These are phyloP conservation scores for Vitis rupestris DNA, from an alignment of 164 flowering plant genomes.

Conservation along the genomic window DNA sequence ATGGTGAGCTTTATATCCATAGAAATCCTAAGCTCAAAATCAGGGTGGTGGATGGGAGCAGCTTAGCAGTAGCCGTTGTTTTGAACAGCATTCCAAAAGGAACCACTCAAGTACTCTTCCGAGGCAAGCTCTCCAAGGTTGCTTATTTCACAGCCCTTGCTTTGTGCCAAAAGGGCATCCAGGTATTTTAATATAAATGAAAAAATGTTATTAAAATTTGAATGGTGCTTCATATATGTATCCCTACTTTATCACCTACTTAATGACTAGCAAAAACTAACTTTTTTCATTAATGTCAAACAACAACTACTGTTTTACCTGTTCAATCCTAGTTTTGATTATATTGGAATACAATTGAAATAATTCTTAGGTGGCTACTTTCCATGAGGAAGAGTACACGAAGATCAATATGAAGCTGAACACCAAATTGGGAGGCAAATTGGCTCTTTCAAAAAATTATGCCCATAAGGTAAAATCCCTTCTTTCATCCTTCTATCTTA, in stretches of 20 bases:
- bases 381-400: constrained; percentile 21
- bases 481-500: no score
- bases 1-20: constrained; percentile 33
- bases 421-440: constrained; percentile 5
- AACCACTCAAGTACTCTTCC: constrained; percentile 47
- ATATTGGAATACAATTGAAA: background rate
- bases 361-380: constrained; percentile 26
- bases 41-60: constrained; percentile 67
- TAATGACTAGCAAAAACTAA: background rate
- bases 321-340: background rate
- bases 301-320: background rate
- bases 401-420: constrained; percentile 23
- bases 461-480: constrained; percentile 19
- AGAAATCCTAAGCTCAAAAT: constrained; percentile 40
- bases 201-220: background rate
- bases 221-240: no score
- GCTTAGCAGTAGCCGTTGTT: constrained; percentile 60
- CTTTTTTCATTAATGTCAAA: background rate
- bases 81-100: constrained; percentile 58
- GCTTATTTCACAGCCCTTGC: constrained; percentile 32
- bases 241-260: no score
- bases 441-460: constrained; percentile 30
- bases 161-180: constrained; percentile 46
- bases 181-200: constrained; percentile 28
- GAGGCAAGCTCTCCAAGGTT: constrained; percentile 44